Evolutionary conservation across 2,329 filamentous ascomycete genomes (phyloP).

Genomic region (Neofusicoccum laricinum): DNA sequence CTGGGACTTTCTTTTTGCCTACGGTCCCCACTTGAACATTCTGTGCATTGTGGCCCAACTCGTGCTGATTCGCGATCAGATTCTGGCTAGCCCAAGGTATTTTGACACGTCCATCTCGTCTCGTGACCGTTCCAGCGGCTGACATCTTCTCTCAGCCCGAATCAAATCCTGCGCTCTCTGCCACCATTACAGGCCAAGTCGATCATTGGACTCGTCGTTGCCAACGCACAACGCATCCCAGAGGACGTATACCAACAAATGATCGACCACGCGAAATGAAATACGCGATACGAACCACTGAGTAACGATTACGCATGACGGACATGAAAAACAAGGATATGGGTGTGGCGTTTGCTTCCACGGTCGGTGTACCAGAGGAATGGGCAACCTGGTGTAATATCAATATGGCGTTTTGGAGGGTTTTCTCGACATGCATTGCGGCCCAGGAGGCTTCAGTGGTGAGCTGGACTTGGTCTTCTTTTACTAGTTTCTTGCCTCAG

Average conservation of each 20-base stretch:
- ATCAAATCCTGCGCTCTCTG: slow-evolving; percentile 85
- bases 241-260: slow-evolving; percentile 89
- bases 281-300: neutral
- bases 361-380: neutral
- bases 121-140: neutral
- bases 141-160: slow-evolving; percentile 61
- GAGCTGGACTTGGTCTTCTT: neutral
- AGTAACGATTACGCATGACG: slow-evolving; percentile 7
- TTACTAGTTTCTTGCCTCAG: neutral
- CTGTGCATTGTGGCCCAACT: slow-evolving; percentile 95
- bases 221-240: slow-evolving; percentile 85
- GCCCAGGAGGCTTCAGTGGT: neutral
- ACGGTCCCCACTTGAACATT: slow-evolving; percentile 91
- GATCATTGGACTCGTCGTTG: slow-evolving; percentile 80
- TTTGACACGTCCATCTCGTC: slow-evolving; percentile 20
- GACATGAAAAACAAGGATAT: neutral
- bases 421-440: neutral
- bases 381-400: neutral
- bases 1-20: slow-evolving; percentile 97
- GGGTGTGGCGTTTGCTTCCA: neutral
- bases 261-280: slow-evolving; percentile 75
- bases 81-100: slow-evolving; percentile 81
- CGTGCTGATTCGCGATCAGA: slow-evolving; percentile 78
- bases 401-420: neutral
- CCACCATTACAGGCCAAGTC: slow-evolving; percentile 78